A percentile compares a stretch with the other conserved stretches of the same genome.
These are phyloP conservation scores for Clavispora vitiphila DNA, from an alignment of 805 yeast genomes.

Conservation along the genomic window DNA sequence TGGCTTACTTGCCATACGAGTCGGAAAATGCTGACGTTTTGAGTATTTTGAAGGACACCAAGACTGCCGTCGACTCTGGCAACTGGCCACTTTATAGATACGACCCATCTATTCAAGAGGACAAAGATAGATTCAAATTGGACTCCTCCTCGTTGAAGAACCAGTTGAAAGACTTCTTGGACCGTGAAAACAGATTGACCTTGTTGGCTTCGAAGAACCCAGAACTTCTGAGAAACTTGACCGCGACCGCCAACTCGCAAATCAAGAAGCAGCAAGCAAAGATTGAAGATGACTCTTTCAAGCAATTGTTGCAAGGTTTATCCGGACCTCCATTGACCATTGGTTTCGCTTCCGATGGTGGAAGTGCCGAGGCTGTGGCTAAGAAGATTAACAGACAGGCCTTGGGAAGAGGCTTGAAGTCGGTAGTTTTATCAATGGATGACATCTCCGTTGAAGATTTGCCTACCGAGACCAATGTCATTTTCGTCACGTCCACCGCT, in stretches of 20 bases:
- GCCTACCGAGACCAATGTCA: slow-evolving; percentile 63
- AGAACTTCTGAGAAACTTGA: slow-evolving; percentile 67
- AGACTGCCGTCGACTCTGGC: slow-evolving; percentile 87
- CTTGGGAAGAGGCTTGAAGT: slow-evolving; percentile 69
- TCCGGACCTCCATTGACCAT: slow-evolving; percentile 89
- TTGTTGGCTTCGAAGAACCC: slow-evolving; percentile 69
- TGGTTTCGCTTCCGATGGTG: slow-evolving; percentile 89
- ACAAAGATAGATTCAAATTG: slow-evolving; percentile 60
- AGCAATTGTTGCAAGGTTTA: slow-evolving; percentile 74
- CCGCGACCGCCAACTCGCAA: slow-evolving; percentile 54
- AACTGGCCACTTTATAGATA: slow-evolving; percentile 93
- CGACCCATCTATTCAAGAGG: slow-evolving; percentile 55
- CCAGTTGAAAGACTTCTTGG: slow-evolving; percentile 74
- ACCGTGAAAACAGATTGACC: slow-evolving; percentile 84
- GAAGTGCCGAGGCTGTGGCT: slow-evolving; percentile 79
- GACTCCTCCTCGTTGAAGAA: slow-evolving; percentile 81
- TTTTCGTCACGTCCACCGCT: slow-evolving; percentile 67
- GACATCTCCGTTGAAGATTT: slow-evolving; percentile 70
- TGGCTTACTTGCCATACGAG: slow-evolving; percentile 81
- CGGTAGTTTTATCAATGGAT: slow-evolving; percentile 63
- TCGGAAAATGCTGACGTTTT: slow-evolving; percentile 64
- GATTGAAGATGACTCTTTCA: slow-evolving; percentile 73
- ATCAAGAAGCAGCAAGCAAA: slow-evolving; percentile 54
- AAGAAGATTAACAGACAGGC: slow-evolving; percentile 76
- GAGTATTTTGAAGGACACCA: slow-evolving; percentile 77